Percentiles rank a stretch among this genome's conserved stretches.
These are phyloP conservation scores for Beauveria pseudobassiana DNA, from an alignment of 2,329 filamentous ascomycete genomes.

Conservation along the genomic window DNA sequence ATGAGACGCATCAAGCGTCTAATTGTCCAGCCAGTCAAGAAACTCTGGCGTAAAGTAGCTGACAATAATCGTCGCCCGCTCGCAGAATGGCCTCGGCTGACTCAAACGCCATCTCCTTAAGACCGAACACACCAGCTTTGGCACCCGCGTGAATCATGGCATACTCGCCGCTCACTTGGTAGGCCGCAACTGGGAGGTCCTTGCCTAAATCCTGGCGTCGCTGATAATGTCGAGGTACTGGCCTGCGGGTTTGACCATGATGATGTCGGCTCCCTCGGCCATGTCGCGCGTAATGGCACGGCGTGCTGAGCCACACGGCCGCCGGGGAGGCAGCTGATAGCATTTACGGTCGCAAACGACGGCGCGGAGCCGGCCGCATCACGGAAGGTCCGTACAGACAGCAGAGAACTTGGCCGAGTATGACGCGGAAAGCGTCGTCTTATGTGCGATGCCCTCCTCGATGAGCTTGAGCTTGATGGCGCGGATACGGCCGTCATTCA, in stretches of 20 bases:
- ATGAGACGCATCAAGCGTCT: conserved; percentile 12
- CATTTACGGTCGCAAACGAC: conserved; percentile 88
- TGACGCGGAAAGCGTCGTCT: conserved; percentile 89
- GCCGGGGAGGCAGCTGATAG: conserved; percentile 92
- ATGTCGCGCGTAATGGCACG: conserved; percentile 88
- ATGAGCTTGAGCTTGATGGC: conserved; percentile 98
- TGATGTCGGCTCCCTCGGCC: conserved; percentile 88
- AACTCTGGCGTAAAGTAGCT: conserved; percentile 89
- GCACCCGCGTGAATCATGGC: conserved; percentile 97
- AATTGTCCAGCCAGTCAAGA: conserved; percentile 57
- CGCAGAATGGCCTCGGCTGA: conserved; percentile 87
- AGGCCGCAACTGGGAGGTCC: conserved; percentile 88
- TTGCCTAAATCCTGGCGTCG: conserved; percentile 87
- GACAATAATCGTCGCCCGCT: conserved; percentile 82
- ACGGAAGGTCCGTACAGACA: conserved; percentile 93
- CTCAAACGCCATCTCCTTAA: conserved; percentile 92
- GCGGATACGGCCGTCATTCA: conserved; percentile 97
- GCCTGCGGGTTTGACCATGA: conserved; percentile 97
- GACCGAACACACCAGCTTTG: conserved; percentile 91
- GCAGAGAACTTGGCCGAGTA: conserved; percentile 95
- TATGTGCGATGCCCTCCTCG: conserved; percentile 86
- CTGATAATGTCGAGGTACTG: conserved; percentile 97
- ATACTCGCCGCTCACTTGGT: conserved; percentile 95
- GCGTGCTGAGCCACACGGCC: conserved; percentile 83
- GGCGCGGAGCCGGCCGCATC: conserved; percentile 89